Percentiles rank a stretch among this genome's conserved stretches.
Conservation (phyloP, 202 grass and related monocot genomes). For the Brachypodium distachyon region DNA sequence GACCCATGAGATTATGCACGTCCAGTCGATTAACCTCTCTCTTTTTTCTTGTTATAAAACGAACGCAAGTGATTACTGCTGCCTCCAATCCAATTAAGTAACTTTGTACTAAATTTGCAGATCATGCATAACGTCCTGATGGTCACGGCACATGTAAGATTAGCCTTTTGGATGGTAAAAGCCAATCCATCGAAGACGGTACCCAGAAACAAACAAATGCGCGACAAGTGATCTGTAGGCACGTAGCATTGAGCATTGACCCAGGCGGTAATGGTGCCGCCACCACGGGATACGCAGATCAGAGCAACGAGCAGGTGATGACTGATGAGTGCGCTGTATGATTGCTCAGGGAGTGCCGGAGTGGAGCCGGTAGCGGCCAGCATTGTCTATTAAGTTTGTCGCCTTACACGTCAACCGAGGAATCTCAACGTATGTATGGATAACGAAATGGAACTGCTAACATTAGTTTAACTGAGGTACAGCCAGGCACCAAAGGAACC, state of each 20-base stretch:
- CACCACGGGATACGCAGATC: background rate
- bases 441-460: background rate
- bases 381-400: constrained; percentile 3
- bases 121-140: background rate
- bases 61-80: too few relatives aligned
- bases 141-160: too few relatives aligned
- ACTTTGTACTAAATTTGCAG: too few relatives aligned
- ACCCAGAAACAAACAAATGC: too few relatives aligned
- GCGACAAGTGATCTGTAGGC: too few relatives aligned
- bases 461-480: background rate
- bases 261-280: background rate
- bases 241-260: background rate
- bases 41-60: too few relatives aligned
- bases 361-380: constrained; percentile 5
- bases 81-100: too few relatives aligned
- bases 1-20: too few relatives aligned
- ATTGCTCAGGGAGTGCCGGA: constrained; percentile 7
- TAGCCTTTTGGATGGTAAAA: too few relatives aligned
- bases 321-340: constrained; percentile 17
- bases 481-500: background rate
- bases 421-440: background rate
- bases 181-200: too few relatives aligned
- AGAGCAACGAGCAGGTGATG: background rate
- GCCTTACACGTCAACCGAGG: background rate
- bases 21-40: background rate